Base-by-base conservation (phyloP, 345 rosid genomes). In the Populus nigra region DNA sequence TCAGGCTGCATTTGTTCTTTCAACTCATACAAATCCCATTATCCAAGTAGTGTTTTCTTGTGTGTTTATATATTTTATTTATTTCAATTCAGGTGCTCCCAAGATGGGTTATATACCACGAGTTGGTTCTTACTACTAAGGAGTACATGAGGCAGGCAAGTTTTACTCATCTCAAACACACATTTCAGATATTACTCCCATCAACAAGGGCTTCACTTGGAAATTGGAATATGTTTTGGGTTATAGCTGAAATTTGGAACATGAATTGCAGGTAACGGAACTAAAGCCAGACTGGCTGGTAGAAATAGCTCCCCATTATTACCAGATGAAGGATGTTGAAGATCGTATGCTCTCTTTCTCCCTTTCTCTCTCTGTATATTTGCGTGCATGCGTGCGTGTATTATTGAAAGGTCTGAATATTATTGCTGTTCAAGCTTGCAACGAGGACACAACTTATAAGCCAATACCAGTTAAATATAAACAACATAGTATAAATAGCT, bases 201-300 rank as follows among this genome's bases (percentile, higher is more conserved):
- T 65, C 11, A 13, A 35, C 5, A 15, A 22, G 49, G 17, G 43
- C 18, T 45, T 55, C 65, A 55, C 74, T 68, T 47, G 71, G 35
- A 50, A 76, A 36, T 49, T 49, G 62, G 35, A 50, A 76, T 36
- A 7, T 13, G 17, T 36, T 65, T 78, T 39, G 10, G 13, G 7
- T 79, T 47, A 31, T 81, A 45, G 39, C 81, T 76, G 63, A 82
- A 76, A 76, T 71, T 49, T 62, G 82, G 77, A 67, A 20, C 25
- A 41, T 78, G 31, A 69, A 82, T 84, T 87, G 84, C 88, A 96
- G 98, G 97, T 92, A 45, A 91, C 97, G 17, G 98, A 96, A 80
- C 90, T 94, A 79, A 96, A 92, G 84, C 99, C 99, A 7, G 99
- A 96, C 57, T 96, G 99, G 98, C 87, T 96, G 85, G 92, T 94